These are phyloP conservation scores for Beta lomatogona DNA, from an alignment of 179 eudicot species.

Conservation along the genomic window DNA sequence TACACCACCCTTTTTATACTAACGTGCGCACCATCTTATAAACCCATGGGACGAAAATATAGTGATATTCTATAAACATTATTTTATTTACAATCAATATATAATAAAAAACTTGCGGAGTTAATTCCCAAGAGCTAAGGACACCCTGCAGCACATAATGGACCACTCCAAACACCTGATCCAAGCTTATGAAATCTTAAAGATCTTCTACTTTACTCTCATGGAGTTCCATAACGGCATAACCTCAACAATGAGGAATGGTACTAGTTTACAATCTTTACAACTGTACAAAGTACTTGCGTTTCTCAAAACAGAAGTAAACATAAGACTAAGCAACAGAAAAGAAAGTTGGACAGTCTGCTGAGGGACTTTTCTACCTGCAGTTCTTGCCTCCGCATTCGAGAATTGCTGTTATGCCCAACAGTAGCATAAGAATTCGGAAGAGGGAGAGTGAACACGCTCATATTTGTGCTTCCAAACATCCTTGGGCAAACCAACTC, in stretches of 20 bases:
- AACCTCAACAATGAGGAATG: background rate
- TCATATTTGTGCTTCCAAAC: conserved; percentile 47
- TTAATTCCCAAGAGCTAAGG: background rate
- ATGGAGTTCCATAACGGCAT: background rate
- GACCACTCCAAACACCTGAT: background rate
- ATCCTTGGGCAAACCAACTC: conserved; percentile 68
- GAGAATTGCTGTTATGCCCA: conserved; percentile 38
- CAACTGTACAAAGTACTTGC: conserved; percentile 2
- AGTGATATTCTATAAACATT: too few species aligned
- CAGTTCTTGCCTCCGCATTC: conserved; percentile 77
- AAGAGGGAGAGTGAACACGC: conserved; percentile 46
- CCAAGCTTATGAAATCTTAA: background rate
- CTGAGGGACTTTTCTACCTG: conserved; percentile 65
- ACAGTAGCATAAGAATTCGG: conserved; percentile 36
- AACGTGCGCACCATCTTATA: too few species aligned
- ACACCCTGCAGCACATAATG: background rate
- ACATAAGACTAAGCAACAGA: conserved; percentile 62
- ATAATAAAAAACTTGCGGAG: background rate
- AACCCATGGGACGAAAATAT: too few species aligned
- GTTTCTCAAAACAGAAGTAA: conserved; percentile 56
- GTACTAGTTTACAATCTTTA: conserved; percentile 20
- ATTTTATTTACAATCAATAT: background rate
- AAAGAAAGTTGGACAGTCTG: conserved; percentile 61
- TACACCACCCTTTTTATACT: too few species aligned
- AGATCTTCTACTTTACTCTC: background rate